Evolutionary conservation across 2,329 filamentous ascomycete species (phyloP).

Genomic region (Blastomyces silverae): DNA sequence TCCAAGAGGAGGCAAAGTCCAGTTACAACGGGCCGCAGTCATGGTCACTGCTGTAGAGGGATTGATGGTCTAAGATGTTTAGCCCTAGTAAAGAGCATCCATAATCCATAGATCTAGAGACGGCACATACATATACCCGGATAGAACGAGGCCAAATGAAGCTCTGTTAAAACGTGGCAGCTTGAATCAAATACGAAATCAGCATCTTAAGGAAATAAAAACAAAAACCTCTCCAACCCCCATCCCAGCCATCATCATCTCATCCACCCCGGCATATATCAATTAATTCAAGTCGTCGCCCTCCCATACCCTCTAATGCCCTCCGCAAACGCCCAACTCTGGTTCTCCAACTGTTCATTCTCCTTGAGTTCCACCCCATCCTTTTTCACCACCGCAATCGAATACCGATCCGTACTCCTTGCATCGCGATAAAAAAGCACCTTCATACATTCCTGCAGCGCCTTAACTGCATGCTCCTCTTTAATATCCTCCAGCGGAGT

Average conservation of each 20-base stretch:
- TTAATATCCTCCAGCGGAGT: constrained; percentile 63
- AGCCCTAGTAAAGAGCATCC: neutral
- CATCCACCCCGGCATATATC: neutral
- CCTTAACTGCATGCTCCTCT: constrained; percentile 69
- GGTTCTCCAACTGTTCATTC: constrained; percentile 79
- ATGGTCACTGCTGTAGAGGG: neutral
- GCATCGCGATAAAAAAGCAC: constrained; percentile 96
- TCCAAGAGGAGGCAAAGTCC: neutral
- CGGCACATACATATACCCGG: neutral
- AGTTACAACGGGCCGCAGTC: neutral
- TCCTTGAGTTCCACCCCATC: constrained; percentile 81
- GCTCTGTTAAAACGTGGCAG: neutral
- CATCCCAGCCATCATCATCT: neutral
- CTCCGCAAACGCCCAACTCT: constrained; percentile 98
- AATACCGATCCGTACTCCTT: constrained; percentile 83
- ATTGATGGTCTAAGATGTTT: neutral
- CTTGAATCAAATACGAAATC: constrained; percentile 1
- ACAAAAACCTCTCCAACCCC: neutral
- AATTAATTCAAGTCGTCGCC: constrained; percentile 36
- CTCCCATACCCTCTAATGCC: constrained; percentile 93
- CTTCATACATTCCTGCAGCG: constrained; percentile 94
- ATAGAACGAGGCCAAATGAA: neutral
- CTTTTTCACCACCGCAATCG: constrained; percentile 80
- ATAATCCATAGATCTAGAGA: neutral
- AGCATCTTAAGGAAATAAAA: neutral